Conservation (phyloP, 352 stramenopile species). For the Phytopythium sindhum region DNA sequence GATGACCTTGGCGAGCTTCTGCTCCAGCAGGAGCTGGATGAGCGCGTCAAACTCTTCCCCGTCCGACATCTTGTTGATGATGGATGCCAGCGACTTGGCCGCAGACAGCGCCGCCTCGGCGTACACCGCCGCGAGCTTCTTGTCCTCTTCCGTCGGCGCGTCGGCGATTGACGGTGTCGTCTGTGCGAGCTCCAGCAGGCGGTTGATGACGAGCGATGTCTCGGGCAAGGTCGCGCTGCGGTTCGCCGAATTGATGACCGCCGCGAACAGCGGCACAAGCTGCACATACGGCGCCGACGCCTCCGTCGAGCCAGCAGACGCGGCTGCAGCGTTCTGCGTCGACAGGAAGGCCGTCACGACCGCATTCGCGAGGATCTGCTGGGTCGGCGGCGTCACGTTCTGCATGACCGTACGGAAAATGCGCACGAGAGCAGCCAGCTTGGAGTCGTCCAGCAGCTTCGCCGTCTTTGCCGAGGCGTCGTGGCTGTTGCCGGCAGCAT, state of each 20-base stretch:
- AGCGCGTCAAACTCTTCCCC: constrained; percentile 74
- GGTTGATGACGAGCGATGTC: constrained; percentile 69
- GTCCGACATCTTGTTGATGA: constrained; percentile 87
- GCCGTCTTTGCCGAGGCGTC: constrained; percentile 2
- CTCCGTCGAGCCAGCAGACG: constrained; percentile 6
- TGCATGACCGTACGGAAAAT: constrained; percentile 80
- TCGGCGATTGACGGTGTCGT: constrained; percentile 1
- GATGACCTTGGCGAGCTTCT: constrained; percentile 63
- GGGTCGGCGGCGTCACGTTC: constrained; percentile 53
- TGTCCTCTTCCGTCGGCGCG: constrained; percentile 3
- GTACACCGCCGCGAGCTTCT: constrained; percentile 38
- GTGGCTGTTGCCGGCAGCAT: constrained; percentile 22
- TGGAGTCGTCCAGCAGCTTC: constrained; percentile 30
- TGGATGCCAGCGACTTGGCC: constrained; percentile 75
- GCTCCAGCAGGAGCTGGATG: constrained; percentile 61
- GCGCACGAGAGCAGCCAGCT: constrained; percentile 48
- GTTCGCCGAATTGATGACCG: constrained; percentile 75
- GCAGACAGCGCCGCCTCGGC: constrained; percentile 54
- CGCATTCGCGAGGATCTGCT: constrained; percentile 59
- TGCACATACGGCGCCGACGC: constrained; percentile 42
- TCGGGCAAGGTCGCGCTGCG: constrained; percentile 54
- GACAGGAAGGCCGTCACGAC: constrained; percentile 60
- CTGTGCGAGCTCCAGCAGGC: constrained; percentile 73
- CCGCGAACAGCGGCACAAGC: constrained; percentile 70
- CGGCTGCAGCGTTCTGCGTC: constrained; percentile 26